Evolutionary conservation across 1,284 basidiomycete genomes (phyloP).

Genomic region (Ustilago bromivora): DNA sequence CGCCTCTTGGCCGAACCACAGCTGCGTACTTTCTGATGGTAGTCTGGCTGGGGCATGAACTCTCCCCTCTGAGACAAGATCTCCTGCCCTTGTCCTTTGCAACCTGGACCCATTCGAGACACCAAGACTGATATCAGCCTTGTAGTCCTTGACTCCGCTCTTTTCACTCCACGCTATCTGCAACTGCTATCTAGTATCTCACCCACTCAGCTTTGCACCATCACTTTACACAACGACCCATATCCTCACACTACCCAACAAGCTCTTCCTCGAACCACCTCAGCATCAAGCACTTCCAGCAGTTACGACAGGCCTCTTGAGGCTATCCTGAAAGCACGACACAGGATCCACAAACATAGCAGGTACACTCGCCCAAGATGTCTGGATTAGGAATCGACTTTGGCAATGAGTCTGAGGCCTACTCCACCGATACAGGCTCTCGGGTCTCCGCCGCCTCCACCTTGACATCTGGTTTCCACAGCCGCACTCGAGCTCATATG

Average conservation of each 20-base stretch:
- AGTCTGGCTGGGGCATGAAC: neutral
- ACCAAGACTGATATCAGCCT: neutral
- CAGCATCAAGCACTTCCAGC: neutral
- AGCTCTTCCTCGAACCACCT: neutral
- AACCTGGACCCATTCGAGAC: neutral
- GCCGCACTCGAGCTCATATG: constrained; percentile 41
- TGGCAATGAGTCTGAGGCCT: constrained; percentile 44
- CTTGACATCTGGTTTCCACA: constrained; percentile 35
- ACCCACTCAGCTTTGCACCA: neutral
- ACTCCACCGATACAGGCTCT: constrained; percentile 28
- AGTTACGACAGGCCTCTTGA: neutral
- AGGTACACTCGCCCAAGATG: constrained; percentile 30
- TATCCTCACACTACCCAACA: neutral
- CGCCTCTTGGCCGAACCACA: neutral
- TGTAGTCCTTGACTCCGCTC: neutral
- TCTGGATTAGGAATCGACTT: constrained; percentile 67
- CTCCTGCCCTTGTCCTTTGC: neutral
- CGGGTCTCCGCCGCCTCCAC: constrained; percentile 21
- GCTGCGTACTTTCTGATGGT: no score
- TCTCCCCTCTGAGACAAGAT: neutral
- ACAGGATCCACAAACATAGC: constrained; percentile 1
- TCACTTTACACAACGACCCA: no score
- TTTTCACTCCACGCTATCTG: neutral
- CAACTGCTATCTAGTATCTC: neutral
- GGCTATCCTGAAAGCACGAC: constrained; percentile 6